Base-by-base conservation (phyloP, 306 rosid species). In the Urtica urens region DNA sequence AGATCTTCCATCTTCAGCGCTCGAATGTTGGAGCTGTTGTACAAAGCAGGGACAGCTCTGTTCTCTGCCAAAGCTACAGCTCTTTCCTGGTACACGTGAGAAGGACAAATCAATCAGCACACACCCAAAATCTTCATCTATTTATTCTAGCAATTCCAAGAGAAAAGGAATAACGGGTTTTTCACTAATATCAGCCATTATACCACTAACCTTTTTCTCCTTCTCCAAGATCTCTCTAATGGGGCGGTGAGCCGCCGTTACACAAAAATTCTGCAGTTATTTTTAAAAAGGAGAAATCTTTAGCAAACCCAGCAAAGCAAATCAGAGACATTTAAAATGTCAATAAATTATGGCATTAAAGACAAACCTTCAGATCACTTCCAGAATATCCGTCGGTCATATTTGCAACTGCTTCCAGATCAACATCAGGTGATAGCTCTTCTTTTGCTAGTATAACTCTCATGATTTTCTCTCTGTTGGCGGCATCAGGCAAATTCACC, bases 341-440 rank as follows among this genome's bases (percentile, higher is more conserved):
- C 7, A 41, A 45, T 18, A n/a, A 18, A 31, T 11, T 44, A 61
- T 9, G 10, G 33, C 4, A 55, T 15, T 18, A 11, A 16, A 26
- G 49, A 23, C 46, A 24, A 54, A 88, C 97, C 97, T 88, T 88
- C 51, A 88, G 63, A 68, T 88, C 97, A 64, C 95, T 88, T 57
- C 97, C 97, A 30, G 97, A 84, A 68, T 88, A 88, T 55, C 95
- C 97, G 35, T 88, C 97, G 0, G 95, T 79, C 90, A 84, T 66
- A 64, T 72, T 88, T 22, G 97, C 95, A 41, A 74, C 33, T 33
- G 80, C 82, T 62, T 77, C 86, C 75, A 88, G 68, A 55, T 81
- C 84, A 59, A 84, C 80, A 48, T 77, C 95, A 19, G 84, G 55
- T 7, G 73, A 78, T 63, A 88, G 57, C 33, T 88, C 95, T 71